These are phyloP conservation scores for Naegleria lovaniensis DNA, from an alignment of 208 protist species.

Conservation along the genomic window DNA sequence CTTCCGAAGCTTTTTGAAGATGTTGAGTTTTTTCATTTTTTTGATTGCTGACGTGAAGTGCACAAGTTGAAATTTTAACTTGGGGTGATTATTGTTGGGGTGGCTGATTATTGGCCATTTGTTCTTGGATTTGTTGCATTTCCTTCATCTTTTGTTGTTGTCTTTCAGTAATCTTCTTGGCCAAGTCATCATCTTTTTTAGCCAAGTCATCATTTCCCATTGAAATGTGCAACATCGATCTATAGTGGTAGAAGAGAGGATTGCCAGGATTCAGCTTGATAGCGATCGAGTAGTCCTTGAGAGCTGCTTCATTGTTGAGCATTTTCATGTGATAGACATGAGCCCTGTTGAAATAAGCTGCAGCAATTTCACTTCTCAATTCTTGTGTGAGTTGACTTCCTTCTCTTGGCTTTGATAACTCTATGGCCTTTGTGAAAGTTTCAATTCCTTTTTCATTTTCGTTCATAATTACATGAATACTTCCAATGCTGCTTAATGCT, in stretches of 20 bases:
- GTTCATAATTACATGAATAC: not conserved
- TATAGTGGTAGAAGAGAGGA: not conserved
- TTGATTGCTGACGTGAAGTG: not conserved
- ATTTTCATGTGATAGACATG: not conserved
- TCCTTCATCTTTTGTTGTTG: not conserved
- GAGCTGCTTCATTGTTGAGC: not conserved
- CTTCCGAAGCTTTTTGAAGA: not conserved
- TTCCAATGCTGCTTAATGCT: not conserved
- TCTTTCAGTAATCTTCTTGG: slow-evolving; percentile 2
- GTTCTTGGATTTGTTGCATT: not conserved
- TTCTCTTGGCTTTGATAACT: not conserved
- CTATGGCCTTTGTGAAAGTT: not conserved
- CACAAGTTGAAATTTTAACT: no score
- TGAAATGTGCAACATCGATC: not conserved
- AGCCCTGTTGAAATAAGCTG: not conserved
- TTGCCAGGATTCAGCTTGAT: not conserved
- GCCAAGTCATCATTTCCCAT: not conserved
- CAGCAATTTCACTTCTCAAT: not conserved
- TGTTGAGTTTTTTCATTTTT: not conserved
- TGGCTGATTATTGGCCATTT: not conserved
- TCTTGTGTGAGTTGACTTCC: not conserved
- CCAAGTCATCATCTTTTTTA: not conserved
- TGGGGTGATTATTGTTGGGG: no score
- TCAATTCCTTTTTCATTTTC: not conserved
- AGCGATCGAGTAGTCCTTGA: not conserved